Percentiles rank a stretch among this genome's conserved stretches.
Evolutionary conservation across 192 early-diverging fungal genomes (phyloP).

Genomic region (Coemansia pectinata): DNA sequence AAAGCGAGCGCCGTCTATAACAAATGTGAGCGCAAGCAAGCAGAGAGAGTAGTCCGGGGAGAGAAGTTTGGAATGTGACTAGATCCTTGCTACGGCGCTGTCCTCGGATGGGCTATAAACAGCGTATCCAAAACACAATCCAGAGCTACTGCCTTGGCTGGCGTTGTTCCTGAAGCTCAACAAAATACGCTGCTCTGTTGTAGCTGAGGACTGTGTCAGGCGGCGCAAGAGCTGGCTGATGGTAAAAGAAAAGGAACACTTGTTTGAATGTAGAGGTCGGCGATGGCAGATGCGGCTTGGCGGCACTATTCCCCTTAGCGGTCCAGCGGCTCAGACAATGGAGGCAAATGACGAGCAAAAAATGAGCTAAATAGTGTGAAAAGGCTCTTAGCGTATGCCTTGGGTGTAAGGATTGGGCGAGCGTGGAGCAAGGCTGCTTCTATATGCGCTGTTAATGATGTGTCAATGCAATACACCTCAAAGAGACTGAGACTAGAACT

Average conservation of each 20-base stretch:
- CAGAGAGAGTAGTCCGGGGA: not conserved
- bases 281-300: not conserved
- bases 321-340: conserved; percentile 1
- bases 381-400: not conserved
- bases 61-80: not conserved
- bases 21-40: not conserved
- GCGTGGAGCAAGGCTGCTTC: not conserved
- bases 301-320: conserved; percentile 3
- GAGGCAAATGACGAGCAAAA: not conserved
- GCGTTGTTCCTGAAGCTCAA: conserved; percentile 3
- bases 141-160: conserved; percentile 2
- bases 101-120: not conserved
- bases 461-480: not conserved
- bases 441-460: not conserved
- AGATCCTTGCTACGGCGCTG: conserved; percentile 3
- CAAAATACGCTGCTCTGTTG: not conserved
- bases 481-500: not conserved
- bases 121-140: conserved; percentile 10
- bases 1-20: conserved; percentile 2
- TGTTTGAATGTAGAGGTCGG: not conserved
- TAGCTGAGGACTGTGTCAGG: not conserved
- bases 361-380: not conserved
- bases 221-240: not conserved
- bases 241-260: not conserved
- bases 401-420: not conserved